Evolutionary conservation across 75 land plant genomes (phyloP), one percentile per base, ranked within the genome.

Genomic region (Adiantum capillusveneris): DNA sequence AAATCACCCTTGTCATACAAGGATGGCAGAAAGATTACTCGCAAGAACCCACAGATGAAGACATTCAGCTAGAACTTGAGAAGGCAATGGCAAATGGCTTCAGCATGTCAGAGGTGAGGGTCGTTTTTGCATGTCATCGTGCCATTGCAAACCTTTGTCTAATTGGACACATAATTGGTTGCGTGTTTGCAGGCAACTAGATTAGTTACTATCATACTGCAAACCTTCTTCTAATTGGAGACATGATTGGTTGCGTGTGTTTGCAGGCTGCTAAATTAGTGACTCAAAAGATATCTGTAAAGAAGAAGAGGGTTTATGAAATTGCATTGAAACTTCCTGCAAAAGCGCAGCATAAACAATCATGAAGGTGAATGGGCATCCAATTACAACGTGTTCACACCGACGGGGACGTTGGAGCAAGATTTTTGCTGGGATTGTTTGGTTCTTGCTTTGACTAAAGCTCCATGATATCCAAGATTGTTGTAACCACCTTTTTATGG

Each of bases 1-100:
- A 88, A 70, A 85, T 94, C 29, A 94, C 98, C 29, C 28, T 89
- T 13, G 56, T 94, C 48, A 75, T 94, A 30, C 84, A 86, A 70
- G 98, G 98, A 24, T 65, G 74, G 29, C 21, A 61, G 31, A 51
- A 48, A 54, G 43, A 30, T 25, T 64, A 46, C 22, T 66, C 36
- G 11, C 79, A 86, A 42, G 34, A 61, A 39, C 85, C 77, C 52
- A 59, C 80, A 19, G 85, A 89, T 44, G 62, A 63, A 43, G 75
- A 89, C 37, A 46, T 89, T 36, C 80, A 79, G 44, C 59, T 56
- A 53, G 72, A 79, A 41, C 72, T 94, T 41, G 48, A 73, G 59
- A 68, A 63, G 19, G 68, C 87, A 54, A 62, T 94, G 56, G 80
- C 83, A 25, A 72, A 65, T 29, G 96, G 96, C 29, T 79, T 79